Evolutionary conservation across 2,329 filamentous ascomycete species (phyloP).

Genomic region (Pseudogymnoascus sp.): DNA sequence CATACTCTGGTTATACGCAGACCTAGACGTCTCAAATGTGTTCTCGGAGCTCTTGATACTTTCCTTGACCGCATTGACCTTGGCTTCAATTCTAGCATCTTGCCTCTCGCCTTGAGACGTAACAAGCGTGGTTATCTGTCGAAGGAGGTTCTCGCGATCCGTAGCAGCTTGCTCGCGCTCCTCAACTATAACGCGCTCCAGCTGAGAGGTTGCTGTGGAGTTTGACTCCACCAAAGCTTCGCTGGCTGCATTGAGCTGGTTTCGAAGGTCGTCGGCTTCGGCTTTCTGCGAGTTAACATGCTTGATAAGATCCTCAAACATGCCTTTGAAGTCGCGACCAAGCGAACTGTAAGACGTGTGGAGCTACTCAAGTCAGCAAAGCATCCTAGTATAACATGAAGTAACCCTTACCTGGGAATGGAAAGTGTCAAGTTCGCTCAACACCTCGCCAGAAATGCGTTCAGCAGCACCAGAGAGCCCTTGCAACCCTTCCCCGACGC

Average conservation of each 20-base stretch:
- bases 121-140: conserved; percentile 72
- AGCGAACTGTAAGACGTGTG: conserved; percentile 78
- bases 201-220: conserved; percentile 53
- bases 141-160: conserved; percentile 67
- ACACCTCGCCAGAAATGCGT: conserved; percentile 81
- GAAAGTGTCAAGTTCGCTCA: conserved; percentile 77
- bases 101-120: conserved; percentile 67
- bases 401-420: conserved; percentile 52
- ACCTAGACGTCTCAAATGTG: conserved; percentile 57
- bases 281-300: conserved; percentile 69
- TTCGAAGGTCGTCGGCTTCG: conserved; percentile 66
- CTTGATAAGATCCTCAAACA: conserved; percentile 74
- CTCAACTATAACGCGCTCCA: conserved; percentile 65
- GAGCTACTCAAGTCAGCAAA: conserved; percentile 44
- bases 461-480: conserved; percentile 78
- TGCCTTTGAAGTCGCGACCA: conserved; percentile 75
- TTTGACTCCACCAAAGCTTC: conserved; percentile 62
- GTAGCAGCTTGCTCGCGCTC: conserved; percentile 66
- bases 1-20: conserved; percentile 64
- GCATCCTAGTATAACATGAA: neutral
- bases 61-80: conserved; percentile 54
- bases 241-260: conserved; percentile 65
- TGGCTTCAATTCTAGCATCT: conserved; percentile 60
- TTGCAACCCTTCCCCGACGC: conserved; percentile 76
- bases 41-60: conserved; percentile 59